Evolutionary conservation across 768 basidiomycete species (phyloP).

Genomic region (Russula brevipes): DNA sequence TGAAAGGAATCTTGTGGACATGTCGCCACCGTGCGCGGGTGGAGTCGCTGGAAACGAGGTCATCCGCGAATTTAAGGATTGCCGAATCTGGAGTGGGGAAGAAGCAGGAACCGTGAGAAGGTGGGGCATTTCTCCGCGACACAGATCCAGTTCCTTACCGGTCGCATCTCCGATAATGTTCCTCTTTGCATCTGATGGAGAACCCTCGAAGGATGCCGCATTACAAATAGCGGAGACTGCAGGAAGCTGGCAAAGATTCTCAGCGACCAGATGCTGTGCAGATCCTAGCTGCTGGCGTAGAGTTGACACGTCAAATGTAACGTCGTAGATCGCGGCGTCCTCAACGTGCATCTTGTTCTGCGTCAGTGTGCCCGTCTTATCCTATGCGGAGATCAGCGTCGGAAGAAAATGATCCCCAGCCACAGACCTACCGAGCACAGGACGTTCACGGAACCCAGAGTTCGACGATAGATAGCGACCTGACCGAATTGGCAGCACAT

Average conservation of each 20-base stretch:
- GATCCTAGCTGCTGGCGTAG: conserved; percentile 9
- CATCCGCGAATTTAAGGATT: conserved; percentile 47
- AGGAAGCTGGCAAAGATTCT: conserved; percentile 30
- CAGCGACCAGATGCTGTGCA: not conserved
- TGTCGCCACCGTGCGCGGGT: conserved; percentile 22
- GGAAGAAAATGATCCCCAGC: too few species aligned
- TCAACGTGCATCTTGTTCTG: conserved; percentile 56
- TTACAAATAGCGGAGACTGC: conserved; percentile 49
- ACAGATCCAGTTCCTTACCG: conserved; percentile 29
- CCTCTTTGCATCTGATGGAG: conserved; percentile 29
- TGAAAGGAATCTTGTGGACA: conserved; percentile 33
- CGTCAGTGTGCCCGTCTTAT: conserved; percentile 62
- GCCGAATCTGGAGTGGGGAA: conserved; percentile 40
- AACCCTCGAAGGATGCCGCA: conserved; percentile 41
- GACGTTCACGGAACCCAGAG: conserved; percentile 56
- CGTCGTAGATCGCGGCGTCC: conserved; percentile 39
- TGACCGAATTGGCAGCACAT: not conserved
- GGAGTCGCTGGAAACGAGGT: conserved; percentile 18
- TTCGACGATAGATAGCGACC: conserved; percentile 60
- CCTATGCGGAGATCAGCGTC: conserved; percentile 20
- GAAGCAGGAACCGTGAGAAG: not conserved
- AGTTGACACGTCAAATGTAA: conserved; percentile 25
- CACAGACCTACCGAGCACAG: conserved; percentile 33
- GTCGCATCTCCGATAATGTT: conserved; percentile 52
- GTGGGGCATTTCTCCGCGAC: not conserved